Percentiles rank a stretch among this genome's conserved stretches.
Evolutionary conservation across 495 filamentous ascomycete genomes (phyloP).

Genomic region (Hypoxylon crocopeplum): DNA sequence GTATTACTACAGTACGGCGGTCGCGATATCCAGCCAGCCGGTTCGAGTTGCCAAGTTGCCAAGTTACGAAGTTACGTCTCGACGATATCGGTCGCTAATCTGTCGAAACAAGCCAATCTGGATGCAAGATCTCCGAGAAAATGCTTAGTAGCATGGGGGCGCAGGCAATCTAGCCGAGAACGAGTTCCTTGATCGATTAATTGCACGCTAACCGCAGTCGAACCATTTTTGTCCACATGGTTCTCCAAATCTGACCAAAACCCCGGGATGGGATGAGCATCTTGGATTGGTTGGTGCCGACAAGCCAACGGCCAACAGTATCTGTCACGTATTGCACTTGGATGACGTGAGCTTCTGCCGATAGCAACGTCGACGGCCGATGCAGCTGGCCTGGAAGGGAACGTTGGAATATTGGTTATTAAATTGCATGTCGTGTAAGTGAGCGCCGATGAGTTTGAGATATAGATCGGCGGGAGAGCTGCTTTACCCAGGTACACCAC

Average conservation of each 20-base stretch:
- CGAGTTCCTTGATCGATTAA: constrained; percentile 36
- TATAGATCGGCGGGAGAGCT: too few relatives aligned
- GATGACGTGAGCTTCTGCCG: constrained; percentile 23
- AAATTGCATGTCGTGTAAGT: too few relatives aligned
- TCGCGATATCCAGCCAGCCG: constrained; percentile 15
- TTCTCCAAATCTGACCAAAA: constrained; percentile 40
- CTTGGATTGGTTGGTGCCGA: constrained; percentile 29
- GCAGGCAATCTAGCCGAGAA: constrained; percentile 38
- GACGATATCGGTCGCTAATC: constrained; percentile 37
- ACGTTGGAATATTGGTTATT: neutral
- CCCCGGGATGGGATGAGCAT: constrained; percentile 30
- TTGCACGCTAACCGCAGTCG: constrained; percentile 36
- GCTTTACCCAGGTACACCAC: too few relatives aligned
- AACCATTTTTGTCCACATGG: constrained; percentile 37
- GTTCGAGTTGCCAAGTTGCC: constrained; percentile 21
- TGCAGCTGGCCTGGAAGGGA: neutral
- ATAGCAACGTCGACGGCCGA: neutral
- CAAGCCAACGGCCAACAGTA: constrained; percentile 1
- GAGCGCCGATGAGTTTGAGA: too few relatives aligned
- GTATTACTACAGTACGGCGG: too few relatives aligned
- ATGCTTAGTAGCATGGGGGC: constrained; percentile 34
- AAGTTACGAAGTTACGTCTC: constrained; percentile 15
- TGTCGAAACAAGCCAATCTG: constrained; percentile 38
- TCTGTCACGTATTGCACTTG: constrained; percentile 6
- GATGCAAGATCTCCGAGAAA: constrained; percentile 38